These are phyloP conservation scores for Mycena epipterygia DNA, from an alignment of 768 basidiomycete genomes.

Conservation along the genomic window DNA sequence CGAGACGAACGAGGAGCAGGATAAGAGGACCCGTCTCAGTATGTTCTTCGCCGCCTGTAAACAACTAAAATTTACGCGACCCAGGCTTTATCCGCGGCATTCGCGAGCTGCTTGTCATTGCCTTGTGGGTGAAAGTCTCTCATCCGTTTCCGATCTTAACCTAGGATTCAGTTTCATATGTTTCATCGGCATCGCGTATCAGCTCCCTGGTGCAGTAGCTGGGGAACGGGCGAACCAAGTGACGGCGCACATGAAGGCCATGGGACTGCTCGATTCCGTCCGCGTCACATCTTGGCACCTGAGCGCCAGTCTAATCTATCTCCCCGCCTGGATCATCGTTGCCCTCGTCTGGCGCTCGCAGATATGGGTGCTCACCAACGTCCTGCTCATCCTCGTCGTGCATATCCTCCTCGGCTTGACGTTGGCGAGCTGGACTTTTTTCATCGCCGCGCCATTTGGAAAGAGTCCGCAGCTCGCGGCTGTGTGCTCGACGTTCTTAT, in stretches of 20 bases:
- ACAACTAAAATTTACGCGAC: neutral
- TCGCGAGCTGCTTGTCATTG: slow-evolving; percentile 72
- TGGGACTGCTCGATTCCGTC: slow-evolving; percentile 83
- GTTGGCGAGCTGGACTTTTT: slow-evolving; percentile 80
- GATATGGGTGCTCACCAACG: slow-evolving; percentile 74
- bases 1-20: slow-evolving; percentile 76
- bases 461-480: slow-evolving; percentile 82
- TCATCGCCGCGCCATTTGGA: slow-evolving; percentile 77
- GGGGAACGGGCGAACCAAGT: slow-evolving; percentile 74
- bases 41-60: slow-evolving; percentile 36
- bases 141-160: neutral
- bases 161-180: slow-evolving; percentile 66
- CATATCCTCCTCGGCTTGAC: slow-evolving; percentile 78
- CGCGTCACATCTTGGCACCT: slow-evolving; percentile 80
- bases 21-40: slow-evolving; percentile 69
- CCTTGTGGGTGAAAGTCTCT: slow-evolving; percentile 60
- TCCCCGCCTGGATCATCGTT: slow-evolving; percentile 84
- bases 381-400: slow-evolving; percentile 70
- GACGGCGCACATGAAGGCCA: slow-evolving; percentile 82
- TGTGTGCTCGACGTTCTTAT: slow-evolving; percentile 73
- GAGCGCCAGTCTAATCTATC: slow-evolving; percentile 74
- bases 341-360: slow-evolving; percentile 73
- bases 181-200: slow-evolving; percentile 82
- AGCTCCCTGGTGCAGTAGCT: slow-evolving; percentile 79
- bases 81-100: slow-evolving; percentile 75